Conservation (phyloP, 352 stramenopile genomes). For the Phytophthora rubi region DNA sequence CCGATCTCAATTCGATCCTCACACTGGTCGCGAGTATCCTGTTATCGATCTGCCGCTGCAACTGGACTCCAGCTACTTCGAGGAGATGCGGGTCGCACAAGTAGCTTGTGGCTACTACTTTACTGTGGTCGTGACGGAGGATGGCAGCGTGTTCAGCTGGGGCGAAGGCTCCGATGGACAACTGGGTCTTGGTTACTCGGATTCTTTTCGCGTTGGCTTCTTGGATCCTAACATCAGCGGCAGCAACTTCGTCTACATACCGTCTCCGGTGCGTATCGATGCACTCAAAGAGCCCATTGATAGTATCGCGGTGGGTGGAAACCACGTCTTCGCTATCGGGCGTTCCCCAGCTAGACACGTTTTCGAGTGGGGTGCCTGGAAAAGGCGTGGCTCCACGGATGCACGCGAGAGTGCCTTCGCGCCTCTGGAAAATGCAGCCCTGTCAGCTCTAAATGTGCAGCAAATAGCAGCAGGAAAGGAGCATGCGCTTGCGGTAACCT, state of each 20-base stretch:
- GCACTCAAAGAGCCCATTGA: constrained; percentile 65
- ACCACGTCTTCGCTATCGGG: constrained; percentile 73
- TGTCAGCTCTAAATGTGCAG: constrained; percentile 57
- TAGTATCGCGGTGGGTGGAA: constrained; percentile 61
- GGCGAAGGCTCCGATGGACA: constrained; percentile 80
- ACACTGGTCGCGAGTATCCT: constrained; percentile 70
- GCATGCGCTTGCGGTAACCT: constrained; percentile 60
- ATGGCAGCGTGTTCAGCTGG: constrained; percentile 76
- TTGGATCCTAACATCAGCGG: constrained; percentile 73
- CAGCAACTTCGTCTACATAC: constrained; percentile 81
- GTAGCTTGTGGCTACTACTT: constrained; percentile 83
- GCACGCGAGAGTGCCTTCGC: constrained; percentile 60
- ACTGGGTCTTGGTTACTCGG: constrained; percentile 65
- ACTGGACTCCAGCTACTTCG: constrained; percentile 73
- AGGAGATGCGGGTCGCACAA: constrained; percentile 73
- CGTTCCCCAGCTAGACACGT: constrained; percentile 40
- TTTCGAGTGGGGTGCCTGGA: constrained; percentile 77
- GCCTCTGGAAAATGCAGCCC: constrained; percentile 49
- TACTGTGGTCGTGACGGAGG: constrained; percentile 69
- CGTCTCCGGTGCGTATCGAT: constrained; percentile 63
- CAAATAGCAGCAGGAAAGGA: constrained; percentile 64
- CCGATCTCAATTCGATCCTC: constrained; percentile 68
- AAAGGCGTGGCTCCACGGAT: constrained; percentile 50
- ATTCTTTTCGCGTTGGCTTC: constrained; percentile 72
- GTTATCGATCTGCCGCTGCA: constrained; percentile 73